Evolutionary conservation across 139 green algal species (phyloP).

Genomic region (Closterium sp.): DNA sequence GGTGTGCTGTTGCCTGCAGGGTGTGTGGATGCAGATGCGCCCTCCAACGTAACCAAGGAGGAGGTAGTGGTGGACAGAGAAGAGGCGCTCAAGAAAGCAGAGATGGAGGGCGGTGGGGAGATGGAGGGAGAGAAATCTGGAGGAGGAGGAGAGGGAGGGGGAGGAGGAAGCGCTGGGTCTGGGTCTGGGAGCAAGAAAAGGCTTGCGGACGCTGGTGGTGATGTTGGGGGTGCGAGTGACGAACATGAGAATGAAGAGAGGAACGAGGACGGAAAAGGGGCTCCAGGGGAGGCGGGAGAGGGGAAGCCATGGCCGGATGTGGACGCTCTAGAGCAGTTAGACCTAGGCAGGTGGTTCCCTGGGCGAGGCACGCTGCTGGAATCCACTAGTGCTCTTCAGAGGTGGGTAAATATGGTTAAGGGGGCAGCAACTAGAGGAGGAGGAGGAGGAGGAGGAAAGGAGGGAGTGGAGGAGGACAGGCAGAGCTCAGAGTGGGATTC

Average conservation of each 20-base stretch:
- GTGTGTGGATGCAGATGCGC: not conserved
- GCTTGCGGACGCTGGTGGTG: not conserved
- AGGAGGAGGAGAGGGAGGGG: not conserved
- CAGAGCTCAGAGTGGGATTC: not conserved
- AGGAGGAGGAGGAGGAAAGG: not conserved
- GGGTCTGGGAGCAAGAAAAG: not conserved
- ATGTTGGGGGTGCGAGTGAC: not conserved
- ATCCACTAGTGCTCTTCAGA: not conserved
- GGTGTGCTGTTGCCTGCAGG: not conserved
- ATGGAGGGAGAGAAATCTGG: not conserved
- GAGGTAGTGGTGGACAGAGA: not conserved
- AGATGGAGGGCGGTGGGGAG: not conserved
- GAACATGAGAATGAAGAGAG: not conserved
- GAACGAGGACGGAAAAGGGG: not conserved
- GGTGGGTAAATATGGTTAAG: not conserved
- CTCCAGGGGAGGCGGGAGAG: not conserved
- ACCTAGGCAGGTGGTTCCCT: slow-evolving; percentile 5
- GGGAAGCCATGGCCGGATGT: not conserved
- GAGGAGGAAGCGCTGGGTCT: not conserved
- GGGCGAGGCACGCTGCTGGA: not conserved
- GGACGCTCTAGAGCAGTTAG: not conserved
- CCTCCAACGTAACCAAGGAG: not conserved
- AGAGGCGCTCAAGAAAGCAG: not conserved
- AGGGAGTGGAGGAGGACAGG: not conserved
- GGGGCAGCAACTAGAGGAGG: too few species aligned